Conservation (phyloP, 495 filamentous ascomycete genomes). For the Aspergillus cristatus region DNA sequence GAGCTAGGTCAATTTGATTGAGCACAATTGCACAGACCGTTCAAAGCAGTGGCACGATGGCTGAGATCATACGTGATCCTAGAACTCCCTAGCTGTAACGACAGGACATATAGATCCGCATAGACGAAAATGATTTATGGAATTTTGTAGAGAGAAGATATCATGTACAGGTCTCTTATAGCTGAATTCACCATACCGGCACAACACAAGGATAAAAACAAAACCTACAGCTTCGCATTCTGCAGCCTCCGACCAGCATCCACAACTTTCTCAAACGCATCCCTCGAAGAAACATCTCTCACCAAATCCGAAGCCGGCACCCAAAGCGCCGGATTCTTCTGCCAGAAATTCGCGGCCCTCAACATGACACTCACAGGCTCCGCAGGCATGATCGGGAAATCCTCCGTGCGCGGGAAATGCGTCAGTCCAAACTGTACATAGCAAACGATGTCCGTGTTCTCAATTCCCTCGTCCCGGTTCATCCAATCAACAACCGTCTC, state of each 20-base stretch:
- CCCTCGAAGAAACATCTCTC: neutral
- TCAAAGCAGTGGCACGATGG: too few species aligned
- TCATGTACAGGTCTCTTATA: too few species aligned
- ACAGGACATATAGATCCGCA: too few species aligned
- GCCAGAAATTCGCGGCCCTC: constrained; percentile 62
- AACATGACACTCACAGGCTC: constrained; percentile 60
- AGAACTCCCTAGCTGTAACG: too few species aligned
- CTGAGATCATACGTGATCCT: too few species aligned
- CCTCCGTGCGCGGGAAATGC: constrained; percentile 48
- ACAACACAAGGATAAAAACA: neutral
- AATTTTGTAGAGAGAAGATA: too few species aligned
- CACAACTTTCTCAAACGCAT: neutral
- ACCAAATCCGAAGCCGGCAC: constrained; percentile 44
- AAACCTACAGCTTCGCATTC: neutral
- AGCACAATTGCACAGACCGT: too few species aligned
- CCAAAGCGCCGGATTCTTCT: constrained; percentile 60
- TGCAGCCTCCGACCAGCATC: neutral
- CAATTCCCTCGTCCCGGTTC: constrained; percentile 40
- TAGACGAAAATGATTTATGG: too few species aligned
- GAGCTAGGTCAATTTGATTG: too few species aligned
- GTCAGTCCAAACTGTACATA: constrained; percentile 53
- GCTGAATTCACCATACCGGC: neutral
- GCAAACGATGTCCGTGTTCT: constrained; percentile 45
- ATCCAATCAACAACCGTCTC: constrained; percentile 32
- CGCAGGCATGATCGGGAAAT: constrained; percentile 62